A percentile compares a stretch with the other conserved stretches of the same genome.
These are phyloP conservation scores for Staphylotrichum longicolle DNA, from an alignment of 495 filamentous ascomycete species.

Conservation along the genomic window DNA sequence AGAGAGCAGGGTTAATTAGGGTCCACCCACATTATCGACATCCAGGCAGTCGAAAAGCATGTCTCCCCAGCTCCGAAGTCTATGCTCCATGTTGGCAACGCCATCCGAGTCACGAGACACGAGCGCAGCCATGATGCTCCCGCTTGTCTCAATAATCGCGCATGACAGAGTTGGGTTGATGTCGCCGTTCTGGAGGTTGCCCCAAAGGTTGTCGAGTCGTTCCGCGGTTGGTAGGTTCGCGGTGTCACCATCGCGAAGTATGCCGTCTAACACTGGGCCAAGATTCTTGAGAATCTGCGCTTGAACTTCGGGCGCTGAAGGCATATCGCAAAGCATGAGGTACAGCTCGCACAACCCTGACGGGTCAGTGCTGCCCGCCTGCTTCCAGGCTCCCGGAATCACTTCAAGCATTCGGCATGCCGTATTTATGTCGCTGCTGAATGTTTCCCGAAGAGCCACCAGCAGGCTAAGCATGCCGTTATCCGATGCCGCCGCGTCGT, in stretches of 20 bases:
- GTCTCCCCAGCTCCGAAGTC: constrained; percentile 41
- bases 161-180: constrained; percentile 46
- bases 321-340: constrained; percentile 23
- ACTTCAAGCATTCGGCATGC: constrained; percentile 32
- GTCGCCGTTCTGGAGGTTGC: constrained; percentile 31
- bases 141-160: constrained; percentile 46
- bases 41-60: constrained; percentile 45
- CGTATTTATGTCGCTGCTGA: constrained; percentile 32
- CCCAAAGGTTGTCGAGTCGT: constrained; percentile 32
- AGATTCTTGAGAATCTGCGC: constrained; percentile 40
- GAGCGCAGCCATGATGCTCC: constrained; percentile 40
- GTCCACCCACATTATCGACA: constrained; percentile 44
- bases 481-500: constrained; percentile 20
- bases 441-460: constrained; percentile 15
- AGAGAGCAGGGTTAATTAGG: not conserved
- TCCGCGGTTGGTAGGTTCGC: constrained; percentile 27
- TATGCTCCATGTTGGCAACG: constrained; percentile 20
- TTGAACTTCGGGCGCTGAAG: constrained; percentile 38
- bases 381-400: constrained; percentile 31
- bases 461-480: constrained; percentile 21
- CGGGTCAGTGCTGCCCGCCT: constrained; percentile 1
- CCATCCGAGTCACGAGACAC: constrained; percentile 5
- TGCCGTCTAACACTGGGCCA: constrained; percentile 33
- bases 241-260: constrained; percentile 17
- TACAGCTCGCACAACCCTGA: constrained; percentile 30